Evolutionary conservation across 345 rosid species (phyloP).

Genomic region (Barbarea vulgaris): DNA sequence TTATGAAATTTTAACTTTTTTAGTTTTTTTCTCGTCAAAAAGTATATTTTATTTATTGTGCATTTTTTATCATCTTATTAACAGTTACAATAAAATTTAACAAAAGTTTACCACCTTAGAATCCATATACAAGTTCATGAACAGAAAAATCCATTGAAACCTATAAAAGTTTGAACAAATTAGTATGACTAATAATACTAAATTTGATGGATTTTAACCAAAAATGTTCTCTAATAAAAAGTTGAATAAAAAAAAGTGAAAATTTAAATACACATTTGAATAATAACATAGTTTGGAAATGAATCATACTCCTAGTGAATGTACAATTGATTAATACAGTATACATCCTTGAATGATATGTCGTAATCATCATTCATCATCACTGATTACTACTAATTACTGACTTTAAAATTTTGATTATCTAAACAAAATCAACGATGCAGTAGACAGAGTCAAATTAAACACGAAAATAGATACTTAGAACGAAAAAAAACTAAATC

Average conservation of each 20-base stretch:
- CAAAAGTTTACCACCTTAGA: background rate
- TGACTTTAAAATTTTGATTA: background rate
- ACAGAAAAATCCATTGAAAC: background rate
- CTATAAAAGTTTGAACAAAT: no score
- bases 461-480: background rate
- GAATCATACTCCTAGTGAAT: background rate
- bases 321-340: no score
- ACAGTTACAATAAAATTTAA: background rate
- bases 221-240: background rate
- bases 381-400: conserved; percentile 12
- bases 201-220: background rate
- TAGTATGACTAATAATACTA: background rate
- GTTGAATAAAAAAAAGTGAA: background rate
- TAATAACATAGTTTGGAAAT: background rate
- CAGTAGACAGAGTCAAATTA: background rate
- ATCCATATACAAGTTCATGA: no score
- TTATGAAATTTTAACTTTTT: background rate
- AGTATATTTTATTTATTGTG: background rate
- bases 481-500: background rate
- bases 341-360: background rate
- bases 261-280: background rate
- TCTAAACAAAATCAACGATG: background rate
- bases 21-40: background rate
- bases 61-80: background rate
- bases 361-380: background rate